phyloP scores from a whole-genome alignment of 768 basidiomycete species.

The Boletus edulis region DNA sequence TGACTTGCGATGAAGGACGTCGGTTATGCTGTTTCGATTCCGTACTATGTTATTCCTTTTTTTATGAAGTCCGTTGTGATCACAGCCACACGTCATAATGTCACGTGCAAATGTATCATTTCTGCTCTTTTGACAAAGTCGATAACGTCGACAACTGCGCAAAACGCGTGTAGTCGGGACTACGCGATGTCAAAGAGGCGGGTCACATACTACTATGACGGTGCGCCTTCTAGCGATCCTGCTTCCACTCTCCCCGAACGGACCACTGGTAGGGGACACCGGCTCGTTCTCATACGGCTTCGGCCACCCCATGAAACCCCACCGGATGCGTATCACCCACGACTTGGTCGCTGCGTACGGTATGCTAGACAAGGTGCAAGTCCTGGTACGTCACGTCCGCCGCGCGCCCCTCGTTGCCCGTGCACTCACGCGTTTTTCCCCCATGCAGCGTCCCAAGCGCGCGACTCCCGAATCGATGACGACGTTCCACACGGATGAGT shows the following conservation, averaged over 20 bases:
- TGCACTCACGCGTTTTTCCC: background rate
- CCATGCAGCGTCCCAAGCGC: conserved; percentile 62
- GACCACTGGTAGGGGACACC: conserved; percentile 53
- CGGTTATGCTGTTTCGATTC: background rate
- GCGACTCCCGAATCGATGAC: conserved; percentile 78
- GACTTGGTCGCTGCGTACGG: conserved; percentile 88
- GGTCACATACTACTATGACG: conserved; percentile 80
- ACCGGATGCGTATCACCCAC: conserved; percentile 91
- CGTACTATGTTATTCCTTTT: conserved; percentile 5
- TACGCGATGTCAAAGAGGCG: conserved; percentile 62
- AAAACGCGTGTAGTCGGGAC: background rate
- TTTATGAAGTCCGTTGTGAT: background rate
- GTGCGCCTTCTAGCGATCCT: conserved; percentile 37
- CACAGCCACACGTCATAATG: conserved; percentile 6
- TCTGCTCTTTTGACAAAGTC: background rate
- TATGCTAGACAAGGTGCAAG: conserved; percentile 92
- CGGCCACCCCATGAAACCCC: conserved; percentile 95
- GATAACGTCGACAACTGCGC: background rate
- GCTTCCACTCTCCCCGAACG: background rate
- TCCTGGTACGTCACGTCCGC: conserved; percentile 55
- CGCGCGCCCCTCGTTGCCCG: background rate
- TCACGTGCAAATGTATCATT: conserved; percentile 19
- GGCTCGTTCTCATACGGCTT: conserved; percentile 79
- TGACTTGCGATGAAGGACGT: conserved; percentile 38
- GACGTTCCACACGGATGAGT: conserved; percentile 98